These are phyloP conservation scores for Candida ovalis DNA, from an alignment of 805 yeast species.

Conservation along the genomic window DNA sequence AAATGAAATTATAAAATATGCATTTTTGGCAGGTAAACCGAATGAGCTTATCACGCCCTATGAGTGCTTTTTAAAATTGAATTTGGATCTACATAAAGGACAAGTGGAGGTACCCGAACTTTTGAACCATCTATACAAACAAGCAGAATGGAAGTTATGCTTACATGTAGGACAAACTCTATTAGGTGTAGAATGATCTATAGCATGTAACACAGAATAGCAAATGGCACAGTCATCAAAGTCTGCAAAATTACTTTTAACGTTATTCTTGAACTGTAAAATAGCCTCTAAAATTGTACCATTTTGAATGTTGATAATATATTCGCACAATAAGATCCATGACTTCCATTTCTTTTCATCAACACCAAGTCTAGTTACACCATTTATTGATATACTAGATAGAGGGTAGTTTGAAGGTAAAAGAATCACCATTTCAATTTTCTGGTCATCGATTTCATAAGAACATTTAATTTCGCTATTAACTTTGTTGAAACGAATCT, in stretches of 20 bases:
- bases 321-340: constrained; percentile 89
- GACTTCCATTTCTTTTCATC: constrained; percentile 92
- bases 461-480: constrained; percentile 67
- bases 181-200: constrained; percentile 85
- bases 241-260: constrained; percentile 82
- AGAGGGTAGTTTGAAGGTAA: constrained; percentile 80
- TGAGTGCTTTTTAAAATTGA: constrained; percentile 30
- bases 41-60: not conserved
- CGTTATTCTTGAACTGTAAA: constrained; percentile 67
- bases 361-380: constrained; percentile 79
- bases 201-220: constrained; percentile 80
- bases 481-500: constrained; percentile 56
- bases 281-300: constrained; percentile 69
- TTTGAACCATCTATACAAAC: constrained; percentile 96
- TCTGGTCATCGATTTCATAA: constrained; percentile 83
- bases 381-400: constrained; percentile 67
- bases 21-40: too few species aligned
- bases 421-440: constrained; percentile 70
- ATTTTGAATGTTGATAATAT: constrained; percentile 69
- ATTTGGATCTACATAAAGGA: constrained; percentile 76
- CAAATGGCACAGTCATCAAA: constrained; percentile 98
- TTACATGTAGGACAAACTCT: constrained; percentile 86
- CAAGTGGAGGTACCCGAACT: constrained; percentile 90
- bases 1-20: not conserved
- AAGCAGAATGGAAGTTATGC: constrained; percentile 93